These are phyloP conservation scores for Medicago ruthenica DNA, from an alignment of 306 rosid genomes.

Conservation along the genomic window DNA sequence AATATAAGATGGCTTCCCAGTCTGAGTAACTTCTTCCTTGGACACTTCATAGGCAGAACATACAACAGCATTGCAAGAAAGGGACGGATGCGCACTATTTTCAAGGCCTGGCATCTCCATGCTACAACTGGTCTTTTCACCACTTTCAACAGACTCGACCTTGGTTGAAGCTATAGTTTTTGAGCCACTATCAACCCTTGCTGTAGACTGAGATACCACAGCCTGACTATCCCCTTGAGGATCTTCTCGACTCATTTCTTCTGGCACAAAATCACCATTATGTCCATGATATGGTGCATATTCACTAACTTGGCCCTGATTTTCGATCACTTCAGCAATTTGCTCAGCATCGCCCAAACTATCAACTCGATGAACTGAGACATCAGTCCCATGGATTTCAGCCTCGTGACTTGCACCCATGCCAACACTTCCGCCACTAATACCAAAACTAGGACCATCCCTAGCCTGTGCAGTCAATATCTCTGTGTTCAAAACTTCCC, in stretches of 20 bases:
- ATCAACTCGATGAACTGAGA: constrained; percentile 87
- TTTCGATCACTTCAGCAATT: constrained; percentile 81
- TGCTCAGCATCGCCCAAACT: constrained; percentile 94
- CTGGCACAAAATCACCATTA: constrained; percentile 84
- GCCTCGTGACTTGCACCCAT: constrained; percentile 99
- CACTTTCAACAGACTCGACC: constrained; percentile 91
- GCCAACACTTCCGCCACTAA: constrained; percentile 98
- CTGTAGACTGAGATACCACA: constrained; percentile 77
- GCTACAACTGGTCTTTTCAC: constrained; percentile 80
- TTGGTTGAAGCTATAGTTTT: constrained; percentile 76
- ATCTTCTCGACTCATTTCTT: constrained; percentile 74
- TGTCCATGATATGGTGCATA: constrained; percentile 69
- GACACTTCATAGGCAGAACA: constrained; percentile 69
- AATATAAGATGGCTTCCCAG: constrained; percentile 47
- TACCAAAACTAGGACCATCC: constrained; percentile 91
- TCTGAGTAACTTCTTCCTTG: constrained; percentile 77
- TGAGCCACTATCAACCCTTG: constrained; percentile 93
- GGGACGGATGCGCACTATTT: constrained; percentile 71
- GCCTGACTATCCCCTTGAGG: constrained; percentile 94
- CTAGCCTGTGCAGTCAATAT: constrained; percentile 75
- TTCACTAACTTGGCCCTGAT: constrained; percentile 87
- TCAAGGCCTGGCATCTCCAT: constrained; percentile 57
- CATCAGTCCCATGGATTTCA: constrained; percentile 94
- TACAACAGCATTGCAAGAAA: constrained; percentile 80
- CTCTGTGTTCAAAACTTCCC: constrained; percentile 90